Base-by-base conservation (phyloP, 2,329 filamentous ascomycete species). In the Lasiodiplodia theobromae region DNA sequence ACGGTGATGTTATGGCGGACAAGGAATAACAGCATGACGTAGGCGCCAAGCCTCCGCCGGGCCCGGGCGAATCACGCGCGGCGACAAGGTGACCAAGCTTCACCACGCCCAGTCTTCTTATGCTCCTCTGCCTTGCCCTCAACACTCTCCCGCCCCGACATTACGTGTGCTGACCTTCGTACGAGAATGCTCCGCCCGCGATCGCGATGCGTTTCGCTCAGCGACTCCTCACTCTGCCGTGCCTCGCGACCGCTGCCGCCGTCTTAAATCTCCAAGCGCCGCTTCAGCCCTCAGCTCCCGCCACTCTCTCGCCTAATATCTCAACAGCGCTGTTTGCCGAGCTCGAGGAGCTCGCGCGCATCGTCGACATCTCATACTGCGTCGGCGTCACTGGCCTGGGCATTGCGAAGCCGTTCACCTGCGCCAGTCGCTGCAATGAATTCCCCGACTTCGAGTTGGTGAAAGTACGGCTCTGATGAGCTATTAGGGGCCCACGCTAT, bases 301-400 rank as follows among this genome's bases (percentile, higher is more conserved):
- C 64, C 23, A 65, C 70, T 72, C 76, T 75, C 71, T 74, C 74
- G 70, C 78, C 75, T 71, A 73, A 77, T 38, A 77, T 96, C 68
- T 89, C 91, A 4, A 75, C 81, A 34, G 75, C 83, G 28, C 86
- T 97, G 70, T 98, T 97, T 81, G 83, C 87, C 69, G 90, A 92
- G 21, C 88, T 99, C 16, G 94, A 97, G 80, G 92, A 97, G 75
- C 85, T 95, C 67, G 89, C 95, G n/a, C 90, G 94, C 66, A 87
- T 98, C 31, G 95, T 97, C 71, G 96, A 99, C 78, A 96, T 98
- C 69, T 85, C 93, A 58, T 98, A 98, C 81, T 99, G 96, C 79
- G 92, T 98, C 69, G 94, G 94, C 70, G 90, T 87, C 5, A 91
- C 92, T 0, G 94, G 94, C 12, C 87, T 97, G 67, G 96, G 95